phyloP scores from a whole-genome alignment of 2,329 filamentous ascomycete genomes.

The Myotisia sp. region DNA sequence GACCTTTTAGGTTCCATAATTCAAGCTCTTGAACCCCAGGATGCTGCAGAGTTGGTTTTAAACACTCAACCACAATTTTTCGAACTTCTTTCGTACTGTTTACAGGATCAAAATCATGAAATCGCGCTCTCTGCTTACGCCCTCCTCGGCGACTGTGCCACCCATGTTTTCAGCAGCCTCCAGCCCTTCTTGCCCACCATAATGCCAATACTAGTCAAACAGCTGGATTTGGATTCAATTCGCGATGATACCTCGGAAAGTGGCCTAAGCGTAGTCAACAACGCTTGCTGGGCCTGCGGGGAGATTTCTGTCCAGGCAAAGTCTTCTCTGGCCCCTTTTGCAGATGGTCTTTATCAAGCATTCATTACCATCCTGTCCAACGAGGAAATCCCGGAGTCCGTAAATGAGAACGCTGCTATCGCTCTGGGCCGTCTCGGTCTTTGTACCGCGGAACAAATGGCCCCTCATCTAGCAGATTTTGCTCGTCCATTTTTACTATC shows the following conservation, averaged over 20 bases:
- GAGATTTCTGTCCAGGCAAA: constrained; percentile 76
- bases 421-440: constrained; percentile 78
- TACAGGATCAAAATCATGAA: constrained; percentile 82
- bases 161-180: constrained; percentile 75
- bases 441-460: constrained; percentile 59
- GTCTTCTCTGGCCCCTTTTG: constrained; percentile 58
- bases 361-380: constrained; percentile 74
- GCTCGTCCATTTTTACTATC: constrained; percentile 66
- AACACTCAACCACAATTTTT: constrained; percentile 73
- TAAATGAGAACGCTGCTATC: constrained; percentile 88
- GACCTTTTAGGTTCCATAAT: constrained; percentile 88
- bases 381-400: constrained; percentile 67
- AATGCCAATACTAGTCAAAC: constrained; percentile 64
- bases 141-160: constrained; percentile 83
- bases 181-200: constrained; percentile 58
- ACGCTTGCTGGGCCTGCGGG: constrained; percentile 91
- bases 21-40: constrained; percentile 63
- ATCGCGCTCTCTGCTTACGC: constrained; percentile 94
- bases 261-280: constrained; percentile 88
- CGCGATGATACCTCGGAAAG: constrained; percentile 68
- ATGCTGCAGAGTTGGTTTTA: constrained; percentile 62
- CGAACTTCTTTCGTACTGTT: constrained; percentile 75
- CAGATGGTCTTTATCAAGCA: constrained; percentile 60
- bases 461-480: constrained; percentile 64
- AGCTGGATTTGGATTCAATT: constrained; percentile 68